These are phyloP conservation scores for Suillus tomentosus DNA, from an alignment of 768 basidiomycete genomes.

Conservation along the genomic window DNA sequence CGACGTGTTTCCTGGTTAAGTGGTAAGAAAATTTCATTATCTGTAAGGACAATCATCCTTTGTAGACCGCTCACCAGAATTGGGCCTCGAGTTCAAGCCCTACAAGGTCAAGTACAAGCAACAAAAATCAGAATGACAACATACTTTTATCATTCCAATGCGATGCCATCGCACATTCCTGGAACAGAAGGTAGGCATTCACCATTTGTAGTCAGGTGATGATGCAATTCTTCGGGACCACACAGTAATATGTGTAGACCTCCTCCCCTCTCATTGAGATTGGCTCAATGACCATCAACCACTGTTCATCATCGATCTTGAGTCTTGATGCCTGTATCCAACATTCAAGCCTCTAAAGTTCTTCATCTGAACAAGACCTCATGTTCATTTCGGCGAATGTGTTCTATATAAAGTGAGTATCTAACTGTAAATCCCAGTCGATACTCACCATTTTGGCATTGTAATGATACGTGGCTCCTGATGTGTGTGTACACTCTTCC, in stretches of 20 bases:
- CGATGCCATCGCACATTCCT: not conserved
- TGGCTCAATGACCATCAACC: not conserved
- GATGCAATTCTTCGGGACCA: not conserved
- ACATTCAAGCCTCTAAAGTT: not conserved
- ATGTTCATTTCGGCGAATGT: not conserved
- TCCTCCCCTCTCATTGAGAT: not conserved
- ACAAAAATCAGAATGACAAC: not conserved
- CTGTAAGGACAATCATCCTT: no score
- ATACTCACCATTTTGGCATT: not conserved
- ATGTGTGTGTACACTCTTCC: not conserved
- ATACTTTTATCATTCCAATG: conserved; percentile 4
- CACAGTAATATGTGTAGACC: conserved; percentile 1
- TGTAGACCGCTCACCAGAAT: conserved; percentile 1
- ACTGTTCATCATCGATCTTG: not conserved
- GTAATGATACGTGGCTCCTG: not conserved
- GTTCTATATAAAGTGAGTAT: not conserved
- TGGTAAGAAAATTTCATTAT: not conserved
- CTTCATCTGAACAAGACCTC: not conserved
- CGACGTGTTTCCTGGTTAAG: not conserved
- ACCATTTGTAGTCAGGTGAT: not conserved
- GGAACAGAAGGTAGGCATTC: not conserved
- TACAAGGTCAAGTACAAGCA: not conserved
- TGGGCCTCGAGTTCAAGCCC: not conserved
- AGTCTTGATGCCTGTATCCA: not conserved
- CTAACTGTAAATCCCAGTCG: not conserved